Base-by-base conservation (phyloP, 352 stramenopile species). In the Phytophthora macrochlamydospora region DNA sequence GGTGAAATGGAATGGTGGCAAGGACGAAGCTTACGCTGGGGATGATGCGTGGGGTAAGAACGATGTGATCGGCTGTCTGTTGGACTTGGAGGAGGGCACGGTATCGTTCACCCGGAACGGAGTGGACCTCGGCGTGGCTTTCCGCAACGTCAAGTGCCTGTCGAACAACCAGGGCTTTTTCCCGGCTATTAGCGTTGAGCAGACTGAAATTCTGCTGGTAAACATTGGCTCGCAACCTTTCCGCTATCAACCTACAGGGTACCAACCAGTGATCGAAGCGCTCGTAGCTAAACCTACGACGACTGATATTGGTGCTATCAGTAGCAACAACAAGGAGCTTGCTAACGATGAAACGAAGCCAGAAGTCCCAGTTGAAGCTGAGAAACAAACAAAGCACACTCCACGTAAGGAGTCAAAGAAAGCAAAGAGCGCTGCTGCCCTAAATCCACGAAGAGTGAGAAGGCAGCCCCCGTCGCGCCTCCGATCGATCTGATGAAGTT, bases 31-130 rank as follows among this genome's bases (percentile, higher is more conserved):
- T 6, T 96, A 92, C 51, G 88, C 81, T 3, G 51, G 59, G 13
- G 55, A 55, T 46, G 69, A 59, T 33, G 49, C 64, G 13, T 98
- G 92, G 92, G 67, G 78, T 35, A 77, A 78, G 48, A 89, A 90
- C 43, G 93, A 98, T 54, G 82, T 98, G 33, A 87, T 98, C 35
- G 90, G 92, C 12, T 97, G 92, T 59, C 52, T 93, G 32, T 42
- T 97, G 18, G 88, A 98, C 59, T 63, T 91, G 0, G 86, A 96
- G 57, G 74, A 69, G 3, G 81, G 84, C 2, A 80, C 65, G 1
- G 81, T 97, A 45, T 67, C 75, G 33, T 98, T 98, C 57, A 85
- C 87, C 14, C 73, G 82, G 14, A 98, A 98, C 62, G 94, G 94
- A 7, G 62, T 86, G 42, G 51, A 71, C 40, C 59, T 96, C 33